Evolutionary conservation across 1,139 yeast species (phyloP).

Genomic region (Nematodospora anomalae): DNA sequence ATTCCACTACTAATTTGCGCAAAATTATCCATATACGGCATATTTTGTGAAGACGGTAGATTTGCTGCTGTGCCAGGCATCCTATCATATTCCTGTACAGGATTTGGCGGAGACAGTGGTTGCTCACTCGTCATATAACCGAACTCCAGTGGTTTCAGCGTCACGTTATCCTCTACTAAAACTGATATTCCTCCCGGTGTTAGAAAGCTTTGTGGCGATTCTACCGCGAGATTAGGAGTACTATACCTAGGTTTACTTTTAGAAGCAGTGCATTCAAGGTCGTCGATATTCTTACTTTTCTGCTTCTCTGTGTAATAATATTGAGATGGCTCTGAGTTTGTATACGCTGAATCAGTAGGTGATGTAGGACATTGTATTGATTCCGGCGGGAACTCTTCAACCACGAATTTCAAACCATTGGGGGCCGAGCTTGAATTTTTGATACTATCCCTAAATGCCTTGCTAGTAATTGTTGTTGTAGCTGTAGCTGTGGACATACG

Average conservation of each 20-base stretch:
- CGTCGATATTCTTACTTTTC: neutral
- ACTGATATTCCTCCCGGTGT: conserved; percentile 9
- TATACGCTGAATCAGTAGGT: conserved; percentile 3
- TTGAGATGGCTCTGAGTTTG: conserved; percentile 3
- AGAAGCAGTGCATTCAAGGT: neutral
- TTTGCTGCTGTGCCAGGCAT: neutral
- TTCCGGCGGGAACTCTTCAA: conserved; percentile 4
- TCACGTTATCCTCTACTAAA: neutral
- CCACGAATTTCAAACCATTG: conserved; percentile 4
- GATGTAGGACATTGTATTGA: conserved; percentile 7
- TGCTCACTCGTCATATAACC: too few species aligned
- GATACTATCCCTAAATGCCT: too few species aligned
- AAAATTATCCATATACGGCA: conserved; percentile 1
- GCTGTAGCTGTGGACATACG: neutral
- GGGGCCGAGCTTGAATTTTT: neutral
- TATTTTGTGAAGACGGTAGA: conserved; percentile 1
- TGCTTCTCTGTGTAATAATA: neutral
- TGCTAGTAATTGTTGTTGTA: neutral
- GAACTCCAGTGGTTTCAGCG: too few species aligned
- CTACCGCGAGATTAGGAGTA: neutral
- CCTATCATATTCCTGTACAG: neutral
- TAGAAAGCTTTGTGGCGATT: conserved; percentile 1
- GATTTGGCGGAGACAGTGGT: neutral
- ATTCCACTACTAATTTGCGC: conserved; percentile 20
- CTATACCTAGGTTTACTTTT: neutral